Conservation (phyloP, 192 early-diverging fungal species). For the Dispira simplex region DNA sequence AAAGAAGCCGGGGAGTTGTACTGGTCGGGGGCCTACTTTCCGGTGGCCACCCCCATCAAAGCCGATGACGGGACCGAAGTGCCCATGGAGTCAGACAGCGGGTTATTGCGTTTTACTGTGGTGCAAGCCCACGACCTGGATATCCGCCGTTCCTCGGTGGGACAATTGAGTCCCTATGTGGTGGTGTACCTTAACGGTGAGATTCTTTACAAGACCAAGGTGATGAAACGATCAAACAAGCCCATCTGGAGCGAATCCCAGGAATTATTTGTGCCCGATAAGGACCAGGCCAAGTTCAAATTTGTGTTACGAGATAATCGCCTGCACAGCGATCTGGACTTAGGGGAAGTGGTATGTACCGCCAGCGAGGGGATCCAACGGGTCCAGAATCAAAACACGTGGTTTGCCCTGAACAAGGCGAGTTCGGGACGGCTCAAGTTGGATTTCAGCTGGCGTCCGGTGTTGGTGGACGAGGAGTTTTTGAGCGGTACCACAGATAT, state of each 20-base stretch:
- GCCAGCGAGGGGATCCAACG: constrained; percentile 25
- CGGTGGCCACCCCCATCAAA: constrained; percentile 20
- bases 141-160: constrained; percentile 19
- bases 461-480: constrained; percentile 52
- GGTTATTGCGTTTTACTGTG: constrained; percentile 49
- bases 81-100: constrained; percentile 41
- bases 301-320: constrained; percentile 41
- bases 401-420: constrained; percentile 40
- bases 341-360: constrained; percentile 12
- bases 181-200: constrained; percentile 38
- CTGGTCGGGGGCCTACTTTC: constrained; percentile 21
- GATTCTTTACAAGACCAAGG: constrained; percentile 35
- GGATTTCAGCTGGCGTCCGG: constrained; percentile 64
- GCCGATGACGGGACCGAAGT: constrained; percentile 26
- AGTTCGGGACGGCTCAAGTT: constrained; percentile 37
- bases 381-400: constrained; percentile 34
- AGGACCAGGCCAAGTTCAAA: constrained; percentile 34
- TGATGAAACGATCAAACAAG: constrained; percentile 53
- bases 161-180: constrained; percentile 34
- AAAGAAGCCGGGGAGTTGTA: constrained; percentile 31
- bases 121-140: constrained; percentile 52
- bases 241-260: constrained; percentile 65
- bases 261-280: constrained; percentile 58
- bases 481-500: constrained; percentile 11
- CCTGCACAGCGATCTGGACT: constrained; percentile 13